These are phyloP conservation scores for Diaporthe sp. DNA, from an alignment of 2,329 filamentous ascomycete species.

Conservation along the genomic window DNA sequence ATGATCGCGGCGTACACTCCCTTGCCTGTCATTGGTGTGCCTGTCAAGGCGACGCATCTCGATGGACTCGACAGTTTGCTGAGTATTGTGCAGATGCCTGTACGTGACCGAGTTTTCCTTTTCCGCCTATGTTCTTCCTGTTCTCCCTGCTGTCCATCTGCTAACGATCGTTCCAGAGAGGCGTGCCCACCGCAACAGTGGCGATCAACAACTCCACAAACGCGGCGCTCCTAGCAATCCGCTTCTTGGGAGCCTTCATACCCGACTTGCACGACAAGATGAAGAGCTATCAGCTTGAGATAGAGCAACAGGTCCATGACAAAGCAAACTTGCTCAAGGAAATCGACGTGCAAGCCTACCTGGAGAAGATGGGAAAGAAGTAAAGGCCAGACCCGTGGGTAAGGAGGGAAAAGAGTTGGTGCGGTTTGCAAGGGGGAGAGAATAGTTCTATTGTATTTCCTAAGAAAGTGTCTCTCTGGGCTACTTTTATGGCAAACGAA, in stretches of 20 bases:
- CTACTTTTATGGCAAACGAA: too few species aligned
- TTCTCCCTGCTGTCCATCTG: slow-evolving; percentile 48
- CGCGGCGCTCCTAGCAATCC: slow-evolving; percentile 78
- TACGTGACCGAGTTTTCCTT: slow-evolving; percentile 50
- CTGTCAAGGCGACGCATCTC: slow-evolving; percentile 79
- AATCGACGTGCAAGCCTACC: slow-evolving; percentile 69
- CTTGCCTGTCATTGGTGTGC: slow-evolving; percentile 82
- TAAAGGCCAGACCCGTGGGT: slow-evolving; percentile 28
- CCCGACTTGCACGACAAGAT: slow-evolving; percentile 69
- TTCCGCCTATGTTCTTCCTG: slow-evolving; percentile 49
- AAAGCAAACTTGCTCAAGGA: slow-evolving; percentile 72
- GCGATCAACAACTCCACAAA: slow-evolving; percentile 87
- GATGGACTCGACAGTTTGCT: slow-evolving; percentile 80
- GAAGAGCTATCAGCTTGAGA: slow-evolving; percentile 72
- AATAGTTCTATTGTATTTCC: too few species aligned
- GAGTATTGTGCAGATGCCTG: slow-evolving; percentile 84
- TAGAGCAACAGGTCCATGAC: slow-evolving; percentile 73
- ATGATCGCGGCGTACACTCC: slow-evolving; percentile 80
- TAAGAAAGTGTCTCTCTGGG: too few species aligned
- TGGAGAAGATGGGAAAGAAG: slow-evolving; percentile 54
- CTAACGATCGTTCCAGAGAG: slow-evolving; percentile 60
- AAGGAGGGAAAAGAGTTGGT: too few species aligned
- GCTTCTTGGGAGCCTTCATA: slow-evolving; percentile 74
- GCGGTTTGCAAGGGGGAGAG: too few species aligned
- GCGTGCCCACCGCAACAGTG: slow-evolving; percentile 81